Evolutionary conservation across 345 rosid genomes (phyloP).

Genomic region (Balakata baccata): DNA sequence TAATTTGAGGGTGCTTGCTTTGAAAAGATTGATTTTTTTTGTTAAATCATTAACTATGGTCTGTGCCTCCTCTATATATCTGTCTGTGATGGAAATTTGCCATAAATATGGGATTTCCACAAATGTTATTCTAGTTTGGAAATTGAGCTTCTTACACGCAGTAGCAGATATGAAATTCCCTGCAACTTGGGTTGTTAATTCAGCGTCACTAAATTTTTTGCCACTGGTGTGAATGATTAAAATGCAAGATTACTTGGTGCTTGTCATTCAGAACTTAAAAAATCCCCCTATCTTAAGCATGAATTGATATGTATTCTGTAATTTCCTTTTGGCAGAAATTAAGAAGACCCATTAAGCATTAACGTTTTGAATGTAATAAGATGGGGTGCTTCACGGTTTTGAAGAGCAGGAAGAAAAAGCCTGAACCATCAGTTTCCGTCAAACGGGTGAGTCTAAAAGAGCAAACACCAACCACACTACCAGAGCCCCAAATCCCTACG

Average conservation of each 20-base stretch:
- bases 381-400: slow-evolving; percentile 86
- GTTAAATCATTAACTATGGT: background rate
- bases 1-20: background rate
- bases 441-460: slow-evolving; percentile 52
- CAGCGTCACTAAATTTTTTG: slow-evolving; percentile 3
- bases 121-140: background rate
- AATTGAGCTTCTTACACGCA: background rate
- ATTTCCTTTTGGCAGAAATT: slow-evolving; percentile 24
- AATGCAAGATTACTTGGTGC: background rate
- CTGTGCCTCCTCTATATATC: background rate
- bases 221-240: slow-evolving; percentile 15
- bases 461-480: slow-evolving; percentile 63
- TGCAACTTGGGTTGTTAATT: slow-evolving; percentile 1
- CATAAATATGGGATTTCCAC: background rate
- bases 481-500: slow-evolving; percentile 62
- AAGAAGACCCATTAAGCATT: slow-evolving; percentile 7
- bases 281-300: background rate
- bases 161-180: background rate
- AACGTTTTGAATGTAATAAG: slow-evolving; percentile 30
- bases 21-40: background rate
- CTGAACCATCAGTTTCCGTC: slow-evolving; percentile 38
- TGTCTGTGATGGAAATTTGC: background rate
- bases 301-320: slow-evolving; percentile 8
- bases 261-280: background rate
- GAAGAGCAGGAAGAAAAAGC: slow-evolving; percentile 78